Evolutionary conservation across 495 filamentous ascomycete genomes (phyloP).

Genomic region (Daldinia bambusicola): DNA sequence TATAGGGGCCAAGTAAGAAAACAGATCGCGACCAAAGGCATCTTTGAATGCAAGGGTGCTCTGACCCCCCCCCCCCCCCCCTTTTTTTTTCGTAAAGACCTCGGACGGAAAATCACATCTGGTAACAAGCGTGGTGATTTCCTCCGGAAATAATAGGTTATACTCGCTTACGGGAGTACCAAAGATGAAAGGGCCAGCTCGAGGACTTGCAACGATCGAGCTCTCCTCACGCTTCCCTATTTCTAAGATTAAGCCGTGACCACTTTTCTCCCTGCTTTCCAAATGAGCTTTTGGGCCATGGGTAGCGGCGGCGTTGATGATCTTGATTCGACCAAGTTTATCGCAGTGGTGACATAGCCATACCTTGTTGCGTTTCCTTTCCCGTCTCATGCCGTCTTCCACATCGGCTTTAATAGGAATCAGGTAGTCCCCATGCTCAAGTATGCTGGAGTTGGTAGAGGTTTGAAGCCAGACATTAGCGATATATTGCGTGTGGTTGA

Average conservation of each 20-base stretch:
- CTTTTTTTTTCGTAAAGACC: too few relatives aligned
- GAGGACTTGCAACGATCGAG: background rate
- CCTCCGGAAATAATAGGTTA: too few relatives aligned
- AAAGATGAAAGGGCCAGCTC: background rate
- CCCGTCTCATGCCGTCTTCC: background rate
- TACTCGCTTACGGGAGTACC: too few relatives aligned
- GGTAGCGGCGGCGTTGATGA: background rate
- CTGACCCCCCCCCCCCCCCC: too few relatives aligned
- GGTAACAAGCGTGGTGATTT: too few relatives aligned
- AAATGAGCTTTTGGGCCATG: background rate
- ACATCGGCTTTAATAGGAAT: background rate
- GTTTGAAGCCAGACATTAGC: constrained; percentile 3
- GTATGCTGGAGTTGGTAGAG: background rate
- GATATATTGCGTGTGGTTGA: background rate
- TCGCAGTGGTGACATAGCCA: constrained; percentile 1
- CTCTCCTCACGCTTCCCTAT: background rate
- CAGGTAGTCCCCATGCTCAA: background rate
- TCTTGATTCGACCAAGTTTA: background rate
- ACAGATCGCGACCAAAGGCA: too few relatives aligned
- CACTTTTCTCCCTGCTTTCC: background rate
- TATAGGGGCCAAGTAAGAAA: too few relatives aligned
- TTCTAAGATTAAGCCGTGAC: background rate
- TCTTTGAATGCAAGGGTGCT: too few relatives aligned
- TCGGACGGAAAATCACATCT: too few relatives aligned
- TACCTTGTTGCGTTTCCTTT: background rate